These are phyloP conservation scores for Nothophaeocryptopus gaeumannii DNA, from an alignment of 2,329 filamentous ascomycete species.

Conservation along the genomic window DNA sequence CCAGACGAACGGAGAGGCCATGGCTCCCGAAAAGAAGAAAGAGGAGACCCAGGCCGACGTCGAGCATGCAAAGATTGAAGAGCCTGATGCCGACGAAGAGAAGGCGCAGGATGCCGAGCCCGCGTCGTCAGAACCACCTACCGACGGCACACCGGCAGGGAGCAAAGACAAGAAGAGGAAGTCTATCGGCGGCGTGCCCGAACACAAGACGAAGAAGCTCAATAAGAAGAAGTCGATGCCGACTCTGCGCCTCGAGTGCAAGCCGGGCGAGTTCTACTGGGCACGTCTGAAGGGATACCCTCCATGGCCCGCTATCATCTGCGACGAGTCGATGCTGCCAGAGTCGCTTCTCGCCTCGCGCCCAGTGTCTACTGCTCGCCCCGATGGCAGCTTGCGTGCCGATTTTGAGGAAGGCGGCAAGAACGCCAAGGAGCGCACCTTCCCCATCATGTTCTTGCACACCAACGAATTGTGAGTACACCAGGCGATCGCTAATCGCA, in stretches of 20 bases:
- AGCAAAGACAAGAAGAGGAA: slow-evolving; percentile 45
- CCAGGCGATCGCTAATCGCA: neutral
- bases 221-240: slow-evolving; percentile 80
- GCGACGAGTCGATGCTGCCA: slow-evolving; percentile 91
- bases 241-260: slow-evolving; percentile 66
- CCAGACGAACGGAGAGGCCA: slow-evolving; percentile 26
- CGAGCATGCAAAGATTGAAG: slow-evolving; percentile 29
- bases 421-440: slow-evolving; percentile 78
- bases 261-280: slow-evolving; percentile 88
- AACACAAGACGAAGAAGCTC: slow-evolving; percentile 73
- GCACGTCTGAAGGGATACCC: slow-evolving; percentile 93
- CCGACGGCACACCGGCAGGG: slow-evolving; percentile 26
- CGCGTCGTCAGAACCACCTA: slow-evolving; percentile 20
- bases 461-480: slow-evolving; percentile 93
- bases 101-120: slow-evolving; percentile 24
- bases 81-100: slow-evolving; percentile 25
- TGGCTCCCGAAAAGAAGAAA: slow-evolving; percentile 18
- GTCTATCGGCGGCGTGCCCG: slow-evolving; percentile 63
- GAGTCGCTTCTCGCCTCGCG: slow-evolving; percentile 70
- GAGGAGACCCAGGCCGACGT: slow-evolving; percentile 29
- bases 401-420: slow-evolving; percentile 86
- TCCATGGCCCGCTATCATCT: slow-evolving; percentile 90
- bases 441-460: slow-evolving; percentile 89
- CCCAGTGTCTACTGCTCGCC: slow-evolving; percentile 76
- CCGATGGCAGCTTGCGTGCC: slow-evolving; percentile 82